These are phyloP conservation scores for Pleurotus cornucopiae DNA, from an alignment of 768 basidiomycete species.

Conservation along the genomic window DNA sequence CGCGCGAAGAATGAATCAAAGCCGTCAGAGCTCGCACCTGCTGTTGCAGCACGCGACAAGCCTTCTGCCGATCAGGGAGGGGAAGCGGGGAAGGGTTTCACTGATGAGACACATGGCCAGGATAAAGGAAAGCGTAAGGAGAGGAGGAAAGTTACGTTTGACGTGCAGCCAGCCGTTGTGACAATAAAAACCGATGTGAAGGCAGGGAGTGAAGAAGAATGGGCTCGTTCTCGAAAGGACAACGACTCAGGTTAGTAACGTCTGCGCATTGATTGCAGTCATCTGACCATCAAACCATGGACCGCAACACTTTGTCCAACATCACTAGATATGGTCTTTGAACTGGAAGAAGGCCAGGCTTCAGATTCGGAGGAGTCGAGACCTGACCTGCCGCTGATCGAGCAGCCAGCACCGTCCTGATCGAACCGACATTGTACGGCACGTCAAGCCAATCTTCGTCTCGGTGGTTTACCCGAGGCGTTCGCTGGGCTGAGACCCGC, in stretches of 20 bases:
- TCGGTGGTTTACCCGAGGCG: conserved; percentile 45
- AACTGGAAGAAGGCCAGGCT: conserved; percentile 48
- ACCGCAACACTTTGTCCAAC: not conserved
- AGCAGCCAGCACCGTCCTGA: conserved; percentile 31
- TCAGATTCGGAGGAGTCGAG: conserved; percentile 25
- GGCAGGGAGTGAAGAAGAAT: conserved; percentile 26
- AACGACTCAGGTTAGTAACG: conserved; percentile 42
- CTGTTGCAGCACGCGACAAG: not conserved
- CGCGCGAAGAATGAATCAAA: conserved; percentile 17
- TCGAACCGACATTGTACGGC: conserved; percentile 24
- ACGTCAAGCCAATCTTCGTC: conserved; percentile 22
- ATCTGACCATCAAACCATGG: not conserved
- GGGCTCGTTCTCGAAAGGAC: conserved; percentile 15
- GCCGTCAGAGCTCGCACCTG: conserved; percentile 13
- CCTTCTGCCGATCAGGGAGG: conserved; percentile 11
- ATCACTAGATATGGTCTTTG: conserved; percentile 62
- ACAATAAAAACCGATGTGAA: conserved; percentile 38
- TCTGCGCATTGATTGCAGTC: not conserved
- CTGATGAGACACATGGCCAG: conserved; percentile 21
- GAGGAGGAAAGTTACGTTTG: conserved; percentile 64
- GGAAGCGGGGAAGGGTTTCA: conserved; percentile 15
- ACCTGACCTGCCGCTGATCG: conserved; percentile 38
- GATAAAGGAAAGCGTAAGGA: conserved; percentile 53
- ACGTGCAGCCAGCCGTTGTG: conserved; percentile 54
- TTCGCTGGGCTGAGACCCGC: conserved; percentile 58